Base-by-base conservation (phyloP, 106 monocot genomes). In the Allium fistulosum region DNA sequence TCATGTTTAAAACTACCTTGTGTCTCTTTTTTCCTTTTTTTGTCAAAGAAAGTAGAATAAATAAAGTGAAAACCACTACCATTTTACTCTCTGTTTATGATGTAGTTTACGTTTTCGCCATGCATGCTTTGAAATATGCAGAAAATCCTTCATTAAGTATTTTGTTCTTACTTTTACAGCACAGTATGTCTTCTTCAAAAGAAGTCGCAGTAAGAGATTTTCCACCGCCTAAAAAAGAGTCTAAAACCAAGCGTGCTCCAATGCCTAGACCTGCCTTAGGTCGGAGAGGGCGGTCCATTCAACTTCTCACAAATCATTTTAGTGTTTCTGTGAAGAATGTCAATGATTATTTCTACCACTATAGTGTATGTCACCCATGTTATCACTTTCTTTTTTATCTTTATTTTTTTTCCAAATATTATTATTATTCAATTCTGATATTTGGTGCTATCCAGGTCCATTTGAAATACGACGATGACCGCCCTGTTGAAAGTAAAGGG, bases 401-500 rank as follows among this genome's bases (percentile, higher is more conserved):
- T 10, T 56, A 15, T 28, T 53, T 57, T 18, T 8, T 49, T 27
- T 7, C 2, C 28, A 6, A 67, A 9, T 26, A 49, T 16, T 12
- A 55, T 15, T 55, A 15, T 15, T 55, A 5, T 15, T 14, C 0
- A 13, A n/a, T 8, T 65, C 16, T 16, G 2, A 17, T 58, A 46
- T 49, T 14, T 37, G 37, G 57, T 48, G 16, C 4, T 65, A 61
- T 57, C 15, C 10, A 99, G 97, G 97, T 99, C 48, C 65, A 72
- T 49, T 62, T 99, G 22, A 99, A 99, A 65, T 99, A 99, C 60
- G 97, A 99, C 53, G 97, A 99, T 72, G 89, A 92, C 56, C 69
- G 87, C 0, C 84, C 92, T 57, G 92, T 90, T 1, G 87, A 89
- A 49, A 84, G 92, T 1, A 99, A 89, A 56, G 89, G 89, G 8